phyloP scores from a whole-genome alignment of 116 monocot species.

The Posidonia oceanica region DNA sequence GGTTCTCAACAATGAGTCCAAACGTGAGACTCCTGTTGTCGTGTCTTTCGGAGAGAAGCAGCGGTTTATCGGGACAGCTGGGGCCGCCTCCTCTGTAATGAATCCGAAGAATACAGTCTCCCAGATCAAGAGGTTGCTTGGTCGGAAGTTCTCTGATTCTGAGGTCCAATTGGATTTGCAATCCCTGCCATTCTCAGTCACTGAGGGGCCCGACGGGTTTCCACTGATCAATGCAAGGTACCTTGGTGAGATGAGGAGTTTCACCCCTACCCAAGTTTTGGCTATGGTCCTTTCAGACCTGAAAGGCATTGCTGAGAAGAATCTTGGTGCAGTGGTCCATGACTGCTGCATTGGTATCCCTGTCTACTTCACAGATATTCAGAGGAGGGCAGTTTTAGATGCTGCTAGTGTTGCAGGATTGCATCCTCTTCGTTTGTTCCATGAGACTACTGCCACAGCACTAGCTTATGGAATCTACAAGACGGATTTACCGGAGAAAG shows the following conservation, averaged over 20 bases:
- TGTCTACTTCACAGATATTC: slow-evolving; percentile 71
- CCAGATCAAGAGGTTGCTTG: slow-evolving; percentile 73
- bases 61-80: slow-evolving; percentile 64
- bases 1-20: slow-evolving; percentile 79
- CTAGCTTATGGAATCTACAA: slow-evolving; percentile 86
- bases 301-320: slow-evolving; percentile 75
- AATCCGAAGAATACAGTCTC: slow-evolving; percentile 71
- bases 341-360: slow-evolving; percentile 93
- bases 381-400: slow-evolving; percentile 63
- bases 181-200: slow-evolving; percentile 38
- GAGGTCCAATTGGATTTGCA: slow-evolving; percentile 54
- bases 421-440: slow-evolving; percentile 57
- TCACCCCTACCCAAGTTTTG: slow-evolving; percentile 71
- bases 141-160: slow-evolving; percentile 60
- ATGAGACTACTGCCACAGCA: slow-evolving; percentile 86
- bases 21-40: slow-evolving; percentile 77
- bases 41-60: slow-evolving; percentile 84
- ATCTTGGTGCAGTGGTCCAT: slow-evolving; percentile 45
- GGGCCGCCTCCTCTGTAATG: slow-evolving; percentile 57
- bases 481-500: slow-evolving; percentile 70
- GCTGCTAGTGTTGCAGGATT: slow-evolving; percentile 66
- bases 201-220: slow-evolving; percentile 57
- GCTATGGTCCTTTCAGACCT: slow-evolving; percentile 64
- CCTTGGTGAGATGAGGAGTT: slow-evolving; percentile 49
- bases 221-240: slow-evolving; percentile 55